Conservation (phyloP, 2,329 filamentous ascomycete species). For the Ploettnerulaceae sp. region DNA sequence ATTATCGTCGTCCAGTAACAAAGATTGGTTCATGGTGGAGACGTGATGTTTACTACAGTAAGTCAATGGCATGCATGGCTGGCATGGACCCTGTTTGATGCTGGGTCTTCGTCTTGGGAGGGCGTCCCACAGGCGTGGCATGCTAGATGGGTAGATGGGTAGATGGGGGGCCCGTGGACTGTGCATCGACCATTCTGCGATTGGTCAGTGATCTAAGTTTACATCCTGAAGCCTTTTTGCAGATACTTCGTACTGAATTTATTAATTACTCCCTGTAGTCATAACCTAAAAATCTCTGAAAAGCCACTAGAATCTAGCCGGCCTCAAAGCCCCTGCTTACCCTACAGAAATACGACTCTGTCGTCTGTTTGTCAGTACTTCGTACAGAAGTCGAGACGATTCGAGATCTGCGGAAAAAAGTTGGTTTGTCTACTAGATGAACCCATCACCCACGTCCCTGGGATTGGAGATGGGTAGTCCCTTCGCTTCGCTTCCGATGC, state of each 20-base stretch:
- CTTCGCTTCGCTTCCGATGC: conserved; percentile 1
- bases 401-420: too few relatives aligned
- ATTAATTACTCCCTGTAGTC: not conserved
- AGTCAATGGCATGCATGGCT: too few relatives aligned
- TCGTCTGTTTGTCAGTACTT: not conserved
- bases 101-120: not conserved
- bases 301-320: not conserved
- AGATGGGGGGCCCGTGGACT: too few relatives aligned
- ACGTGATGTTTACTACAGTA: too few relatives aligned
- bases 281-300: conserved; percentile 3
- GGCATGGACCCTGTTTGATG: too few relatives aligned
- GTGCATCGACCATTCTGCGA: not conserved
- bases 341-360: too few relatives aligned
- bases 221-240: not conserved
- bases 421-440: not conserved
- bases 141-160: not conserved
- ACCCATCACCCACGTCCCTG: conserved; percentile 4
- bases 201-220: not conserved
- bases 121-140: not conserved
- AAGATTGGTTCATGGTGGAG: too few relatives aligned
- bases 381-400: not conserved
- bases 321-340: not conserved
- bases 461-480: not conserved
- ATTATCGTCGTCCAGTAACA: not conserved
- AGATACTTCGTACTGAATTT: not conserved